A percentile compares a stretch with the other conserved stretches of the same genome.
These are phyloP conservation scores for Trametes villosa DNA, from an alignment of 768 basidiomycete species.

Conservation along the genomic window DNA sequence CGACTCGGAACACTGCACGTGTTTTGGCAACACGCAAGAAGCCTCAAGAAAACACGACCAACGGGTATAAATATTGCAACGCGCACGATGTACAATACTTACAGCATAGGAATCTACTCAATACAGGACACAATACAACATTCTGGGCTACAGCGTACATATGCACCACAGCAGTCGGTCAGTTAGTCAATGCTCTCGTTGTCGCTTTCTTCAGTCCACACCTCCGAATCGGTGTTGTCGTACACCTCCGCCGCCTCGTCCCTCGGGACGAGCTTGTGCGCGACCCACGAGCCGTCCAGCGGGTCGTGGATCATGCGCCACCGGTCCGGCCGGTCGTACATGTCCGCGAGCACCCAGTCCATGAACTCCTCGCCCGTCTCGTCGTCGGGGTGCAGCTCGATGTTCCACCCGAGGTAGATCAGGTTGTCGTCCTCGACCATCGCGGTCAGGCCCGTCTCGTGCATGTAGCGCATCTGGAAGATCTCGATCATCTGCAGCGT, in stretches of 20 bases:
- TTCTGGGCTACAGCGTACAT: not conserved
- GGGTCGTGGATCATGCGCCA: slow-evolving; percentile 41
- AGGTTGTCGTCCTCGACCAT: slow-evolving; percentile 43
- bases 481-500: slow-evolving; percentile 59
- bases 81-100: too few relatives aligned
- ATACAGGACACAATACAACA: not conserved
- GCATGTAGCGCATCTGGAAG: slow-evolving; percentile 59
- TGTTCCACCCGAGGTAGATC: slow-evolving; percentile 73
- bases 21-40: too few relatives aligned
- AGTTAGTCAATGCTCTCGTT: not conserved
- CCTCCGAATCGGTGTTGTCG: slow-evolving; percentile 45
- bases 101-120: too few relatives aligned
- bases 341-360: slow-evolving; percentile 44
- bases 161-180: not conserved
- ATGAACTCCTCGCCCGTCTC: slow-evolving; percentile 46
- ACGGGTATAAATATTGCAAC: too few relatives aligned
- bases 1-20: too few relatives aligned
- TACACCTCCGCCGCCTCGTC: slow-evolving; percentile 40
- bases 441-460: slow-evolving; percentile 57
- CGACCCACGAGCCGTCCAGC: slow-evolving; percentile 46
- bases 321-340: slow-evolving; percentile 48
- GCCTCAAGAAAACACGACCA: too few relatives aligned
- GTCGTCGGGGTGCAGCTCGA: slow-evolving; percentile 50
- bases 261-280: slow-evolving; percentile 44
- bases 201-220: slow-evolving; percentile 33